Conservation (phyloP, 2,329 filamentous ascomycete species). For the Orbilia brochopaga region DNA sequence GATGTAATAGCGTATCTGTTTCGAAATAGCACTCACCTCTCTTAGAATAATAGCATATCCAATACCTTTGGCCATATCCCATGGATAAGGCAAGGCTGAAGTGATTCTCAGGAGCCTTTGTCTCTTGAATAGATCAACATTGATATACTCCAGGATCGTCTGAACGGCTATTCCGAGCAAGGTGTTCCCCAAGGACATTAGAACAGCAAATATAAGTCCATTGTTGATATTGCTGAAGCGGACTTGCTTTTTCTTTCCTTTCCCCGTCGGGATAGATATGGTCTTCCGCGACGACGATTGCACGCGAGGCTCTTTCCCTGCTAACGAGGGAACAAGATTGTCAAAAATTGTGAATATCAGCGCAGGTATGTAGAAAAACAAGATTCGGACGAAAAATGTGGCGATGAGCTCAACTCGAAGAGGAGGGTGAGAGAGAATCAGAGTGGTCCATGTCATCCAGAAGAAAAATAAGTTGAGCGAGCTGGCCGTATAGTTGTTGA, state of each 20-base stretch:
- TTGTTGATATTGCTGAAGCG: constrained; percentile 51
- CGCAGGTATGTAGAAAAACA: constrained; percentile 77
- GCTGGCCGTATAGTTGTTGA: constrained; percentile 73
- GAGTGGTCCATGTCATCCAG: constrained; percentile 85
- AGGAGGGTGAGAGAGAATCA: constrained; percentile 77
- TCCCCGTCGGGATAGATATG: constrained; percentile 62
- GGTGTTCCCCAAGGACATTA: constrained; percentile 66
- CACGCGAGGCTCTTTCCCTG: constrained; percentile 64
- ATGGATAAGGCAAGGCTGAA: constrained; percentile 68
- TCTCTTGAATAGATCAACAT: constrained; percentile 63
- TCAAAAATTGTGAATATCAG: constrained; percentile 76
- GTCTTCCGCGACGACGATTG: constrained; percentile 59
- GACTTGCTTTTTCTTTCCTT: constrained; percentile 55
- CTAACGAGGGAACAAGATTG: constrained; percentile 70
- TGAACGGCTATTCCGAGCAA: constrained; percentile 64
- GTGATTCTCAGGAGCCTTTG: constrained; percentile 67
- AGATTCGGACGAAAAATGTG: constrained; percentile 69
- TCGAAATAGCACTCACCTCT: constrained; percentile 61
- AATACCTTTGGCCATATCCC: constrained; percentile 66
- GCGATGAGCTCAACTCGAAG: constrained; percentile 77
- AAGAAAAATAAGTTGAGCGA: constrained; percentile 87
- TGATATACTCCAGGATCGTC: constrained; percentile 63
- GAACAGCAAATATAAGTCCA: constrained; percentile 60
- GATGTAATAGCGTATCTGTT: too few relatives aligned
- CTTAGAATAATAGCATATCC: constrained; percentile 64